Evolutionary conservation across 176 grass and related monocot species (phyloP).

Genomic region (Carex pumila): DNA sequence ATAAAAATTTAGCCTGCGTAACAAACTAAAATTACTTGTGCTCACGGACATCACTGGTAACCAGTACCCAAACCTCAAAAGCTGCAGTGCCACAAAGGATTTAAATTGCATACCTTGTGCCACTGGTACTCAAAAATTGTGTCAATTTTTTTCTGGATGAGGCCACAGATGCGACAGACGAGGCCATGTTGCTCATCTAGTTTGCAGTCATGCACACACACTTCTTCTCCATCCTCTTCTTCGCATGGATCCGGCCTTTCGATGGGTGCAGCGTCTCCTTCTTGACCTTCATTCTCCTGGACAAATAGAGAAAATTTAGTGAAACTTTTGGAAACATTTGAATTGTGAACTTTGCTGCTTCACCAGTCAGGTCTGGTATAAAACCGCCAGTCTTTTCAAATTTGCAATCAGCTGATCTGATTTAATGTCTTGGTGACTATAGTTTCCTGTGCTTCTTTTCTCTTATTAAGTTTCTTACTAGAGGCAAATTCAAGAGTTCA

Average conservation of each 20-base stretch:
- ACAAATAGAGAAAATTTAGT: constrained; percentile 16
- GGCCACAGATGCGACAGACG: constrained; percentile 70
- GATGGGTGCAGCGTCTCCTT: constrained; percentile 4
- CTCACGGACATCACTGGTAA: background rate
- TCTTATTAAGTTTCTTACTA: background rate
- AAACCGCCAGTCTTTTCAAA: background rate
- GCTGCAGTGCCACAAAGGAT: constrained; percentile 4
- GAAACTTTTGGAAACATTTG: background rate
- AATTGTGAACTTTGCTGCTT: background rate
- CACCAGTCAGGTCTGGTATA: background rate
- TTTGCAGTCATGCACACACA: constrained; percentile 43
- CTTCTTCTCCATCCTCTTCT: constrained; percentile 26
- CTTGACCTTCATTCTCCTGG: constrained; percentile 25
- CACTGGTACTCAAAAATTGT: constrained; percentile 47
- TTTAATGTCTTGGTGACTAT: background rate
- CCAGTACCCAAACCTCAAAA: background rate
- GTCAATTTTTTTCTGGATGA: constrained; percentile 58
- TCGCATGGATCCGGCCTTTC: constrained; percentile 11
- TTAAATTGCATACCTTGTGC: constrained; percentile 50
- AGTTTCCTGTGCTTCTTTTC: background rate
- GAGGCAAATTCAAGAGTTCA: background rate
- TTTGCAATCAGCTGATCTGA: background rate
- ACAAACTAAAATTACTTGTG: background rate
- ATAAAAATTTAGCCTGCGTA: background rate
- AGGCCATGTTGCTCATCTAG: constrained; percentile 62